Evolutionary conservation across 192 early-diverging fungal species (phyloP).

Genomic region (Ambispora gerdemannii): DNA sequence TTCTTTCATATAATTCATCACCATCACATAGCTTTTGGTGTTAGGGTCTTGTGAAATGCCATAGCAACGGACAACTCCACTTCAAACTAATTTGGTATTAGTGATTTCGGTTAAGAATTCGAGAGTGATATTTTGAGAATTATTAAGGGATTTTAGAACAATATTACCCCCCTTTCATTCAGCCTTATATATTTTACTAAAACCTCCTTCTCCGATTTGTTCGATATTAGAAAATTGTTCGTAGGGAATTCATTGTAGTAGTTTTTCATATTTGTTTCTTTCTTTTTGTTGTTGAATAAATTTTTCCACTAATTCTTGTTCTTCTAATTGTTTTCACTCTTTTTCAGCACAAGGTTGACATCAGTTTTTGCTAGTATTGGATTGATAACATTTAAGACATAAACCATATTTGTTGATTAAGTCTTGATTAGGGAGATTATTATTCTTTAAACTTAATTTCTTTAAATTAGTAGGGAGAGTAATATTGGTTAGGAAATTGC

Average conservation of each 20-base stretch:
- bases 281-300: constrained; percentile 3
- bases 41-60: constrained; percentile 13
- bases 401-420: not conserved
- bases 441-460: not conserved
- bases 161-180: not conserved
- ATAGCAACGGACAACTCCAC: no score
- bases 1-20: constrained; percentile 12
- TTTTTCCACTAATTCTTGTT: constrained; percentile 7
- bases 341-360: constrained; percentile 25
- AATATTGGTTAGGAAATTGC: constrained; percentile 4
- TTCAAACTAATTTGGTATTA: no score
- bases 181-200: constrained; percentile 18
- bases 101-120: constrained; percentile 22
- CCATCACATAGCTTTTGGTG: constrained; percentile 1
- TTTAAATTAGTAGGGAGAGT: constrained; percentile 3
- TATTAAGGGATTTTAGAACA: not conserved
- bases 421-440: not conserved
- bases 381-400: constrained; percentile 1
- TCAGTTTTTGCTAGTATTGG: constrained; percentile 16
- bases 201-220: not conserved
- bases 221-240: constrained; percentile 19
- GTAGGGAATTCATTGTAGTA: constrained; percentile 8
- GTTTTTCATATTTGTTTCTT: not conserved
- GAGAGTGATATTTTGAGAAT: constrained; percentile 23
- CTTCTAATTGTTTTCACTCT: constrained; percentile 6